A percentile compares a stretch with the other conserved stretches of the same genome.
Evolutionary conservation across 2,329 filamentous ascomycete species (phyloP).

Genomic region (Grosmannia huntii): DNA sequence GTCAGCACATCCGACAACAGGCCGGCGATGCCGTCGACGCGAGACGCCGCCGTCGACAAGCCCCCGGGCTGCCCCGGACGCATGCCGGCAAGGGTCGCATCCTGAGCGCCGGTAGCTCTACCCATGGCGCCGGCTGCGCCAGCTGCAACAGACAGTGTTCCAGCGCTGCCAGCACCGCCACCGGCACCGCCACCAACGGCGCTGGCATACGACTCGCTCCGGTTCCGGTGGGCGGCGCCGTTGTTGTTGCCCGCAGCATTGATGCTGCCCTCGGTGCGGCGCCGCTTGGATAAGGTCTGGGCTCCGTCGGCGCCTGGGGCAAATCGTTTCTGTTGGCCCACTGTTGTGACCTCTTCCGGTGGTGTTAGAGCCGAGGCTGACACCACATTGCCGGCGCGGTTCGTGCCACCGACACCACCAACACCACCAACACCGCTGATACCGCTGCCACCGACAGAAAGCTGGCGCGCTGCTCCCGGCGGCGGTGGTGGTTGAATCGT

Average conservation of each 20-base stretch:
- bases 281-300: constrained; percentile 19
- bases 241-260: constrained; percentile 6
- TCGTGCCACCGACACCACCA: not conserved
- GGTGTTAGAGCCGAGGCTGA: constrained; percentile 33
- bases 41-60: constrained; percentile 12
- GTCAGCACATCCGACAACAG: constrained; percentile 28
- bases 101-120: not conserved
- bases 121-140: not conserved
- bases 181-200: not conserved
- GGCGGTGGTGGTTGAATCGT: constrained; percentile 1
- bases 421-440: not conserved
- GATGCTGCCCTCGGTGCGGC: constrained; percentile 18
- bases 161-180: not conserved
- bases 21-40: constrained; percentile 15
- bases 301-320: constrained; percentile 10
- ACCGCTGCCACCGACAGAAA: not conserved
- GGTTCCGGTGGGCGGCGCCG: not conserved
- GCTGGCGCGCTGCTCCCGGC: not conserved
- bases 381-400: not conserved
- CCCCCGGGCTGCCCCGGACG: constrained; percentile 2
- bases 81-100: not conserved
- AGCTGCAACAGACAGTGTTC: not conserved
- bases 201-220: constrained; percentile 3
- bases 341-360: constrained; percentile 32
- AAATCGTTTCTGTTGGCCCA: constrained; percentile 27